Evolutionary conservation across 768 basidiomycete species (phyloP), one percentile per base, ranked within the genome.

Genomic region (Xerocomus potaroensis): DNA sequence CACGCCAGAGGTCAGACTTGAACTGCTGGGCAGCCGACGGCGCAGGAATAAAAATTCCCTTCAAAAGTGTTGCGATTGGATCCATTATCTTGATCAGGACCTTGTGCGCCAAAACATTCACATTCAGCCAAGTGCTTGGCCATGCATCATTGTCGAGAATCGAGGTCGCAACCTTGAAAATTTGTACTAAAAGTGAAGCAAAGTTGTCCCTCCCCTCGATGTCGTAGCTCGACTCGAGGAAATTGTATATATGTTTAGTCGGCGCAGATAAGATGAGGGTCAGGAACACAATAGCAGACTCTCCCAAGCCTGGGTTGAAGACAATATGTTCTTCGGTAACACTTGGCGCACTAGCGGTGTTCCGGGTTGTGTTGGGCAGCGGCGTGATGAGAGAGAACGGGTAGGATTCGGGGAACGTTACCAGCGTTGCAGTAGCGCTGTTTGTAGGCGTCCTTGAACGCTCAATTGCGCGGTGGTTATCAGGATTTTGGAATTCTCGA

Each of bases 341-440:
- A 44, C 63, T 65, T 21, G 68, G 66, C n/a, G 66, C 58, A 46
- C 65, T 72, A 45, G 70, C 69, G 15, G 71, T 68, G 41, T 68
- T 72, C 14, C 72, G 69, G 31, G 72, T 70, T 23, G 71, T 58
- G 46, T 80, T 81, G 3, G 89, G 86, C 19, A 84, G 66, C 26
- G 81, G 74, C 0, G 86, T 74, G 21, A 91, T 58, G 16, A 98
- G 74, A 6, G 91, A 84, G 65, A 96, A 93, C 0, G 95, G 95
- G 63, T 97, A 93, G 0, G 93, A 86, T 53, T 92, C 87, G 0
- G 95, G 95, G 69, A 97, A 97, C 1, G 88, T 86, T 35, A 89
- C 81, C 0, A 92, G 93, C 2, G 77, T 62, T 2, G 72, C 61
- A 18, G 81, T 68, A 39, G 82, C 79, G 22, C 73, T 68, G 3